These are phyloP conservation scores for Salix udensis DNA, from an alignment of 345 rosid genomes.

Conservation along the genomic window DNA sequence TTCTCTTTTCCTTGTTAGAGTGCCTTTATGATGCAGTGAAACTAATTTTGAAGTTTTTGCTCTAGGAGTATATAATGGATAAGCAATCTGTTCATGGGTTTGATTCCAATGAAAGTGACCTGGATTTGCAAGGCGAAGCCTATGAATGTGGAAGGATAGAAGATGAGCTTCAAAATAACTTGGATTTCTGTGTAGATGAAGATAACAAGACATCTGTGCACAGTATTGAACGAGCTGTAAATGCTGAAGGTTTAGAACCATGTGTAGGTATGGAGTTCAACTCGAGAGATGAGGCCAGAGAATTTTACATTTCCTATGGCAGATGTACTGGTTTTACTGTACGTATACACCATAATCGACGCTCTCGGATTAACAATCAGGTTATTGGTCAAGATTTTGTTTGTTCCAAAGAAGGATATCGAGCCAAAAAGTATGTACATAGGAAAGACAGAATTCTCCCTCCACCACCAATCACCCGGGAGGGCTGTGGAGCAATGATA, in stretches of 20 bases:
- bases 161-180: slow-evolving; percentile 26
- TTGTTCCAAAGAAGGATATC: slow-evolving; percentile 54
- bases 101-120: slow-evolving; percentile 21
- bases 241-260: slow-evolving; percentile 26
- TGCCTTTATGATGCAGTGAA: not conserved
- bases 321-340: slow-evolving; percentile 44
- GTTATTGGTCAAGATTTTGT: slow-evolving; percentile 59
- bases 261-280: slow-evolving; percentile 43
- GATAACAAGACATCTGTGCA: slow-evolving; percentile 35
- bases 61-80: slow-evolving; percentile 16
- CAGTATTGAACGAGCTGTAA: slow-evolving; percentile 21
- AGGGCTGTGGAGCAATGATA: slow-evolving; percentile 52
- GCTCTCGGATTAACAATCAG: slow-evolving; percentile 43
- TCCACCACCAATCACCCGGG: slow-evolving; percentile 50
- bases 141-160: slow-evolving; percentile 16
- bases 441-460: slow-evolving; percentile 56
- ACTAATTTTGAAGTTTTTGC: not conserved
- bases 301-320: slow-evolving; percentile 45
- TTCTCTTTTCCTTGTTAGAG: not conserved
- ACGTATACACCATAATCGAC: slow-evolving; percentile 48
- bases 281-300: slow-evolving; percentile 49
- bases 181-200: slow-evolving; percentile 37
- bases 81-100: slow-evolving; percentile 9
- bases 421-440: slow-evolving; percentile 47
- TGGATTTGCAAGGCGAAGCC: slow-evolving; percentile 17